phyloP scores from a whole-genome alignment of 495 filamentous ascomycete genomes.

The Cudoniella acicularis region DNA sequence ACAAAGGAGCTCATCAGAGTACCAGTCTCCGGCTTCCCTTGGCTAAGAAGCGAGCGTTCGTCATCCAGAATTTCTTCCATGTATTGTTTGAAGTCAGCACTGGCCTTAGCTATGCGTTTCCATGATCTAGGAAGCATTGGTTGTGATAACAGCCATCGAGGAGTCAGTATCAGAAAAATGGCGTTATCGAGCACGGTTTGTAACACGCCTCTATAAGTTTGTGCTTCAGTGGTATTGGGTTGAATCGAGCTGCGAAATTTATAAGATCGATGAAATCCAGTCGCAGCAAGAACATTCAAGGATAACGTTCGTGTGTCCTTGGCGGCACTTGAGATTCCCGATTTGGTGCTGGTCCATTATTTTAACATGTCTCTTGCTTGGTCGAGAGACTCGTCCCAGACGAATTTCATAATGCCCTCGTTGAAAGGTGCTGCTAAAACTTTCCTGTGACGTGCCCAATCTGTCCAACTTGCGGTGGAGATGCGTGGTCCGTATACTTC shows the following conservation, averaged over 20 bases:
- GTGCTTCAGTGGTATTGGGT: not conserved
- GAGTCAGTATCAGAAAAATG: not conserved
- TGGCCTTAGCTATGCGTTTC: not conserved
- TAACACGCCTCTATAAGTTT: not conserved
- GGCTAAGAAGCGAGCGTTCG: not conserved
- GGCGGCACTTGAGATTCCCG: not conserved
- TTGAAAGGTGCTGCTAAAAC: too few species aligned
- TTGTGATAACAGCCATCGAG: not conserved
- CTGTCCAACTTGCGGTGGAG: not conserved
- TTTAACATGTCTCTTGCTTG: not conserved
- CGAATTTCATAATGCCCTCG: too few species aligned
- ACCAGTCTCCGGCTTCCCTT: not conserved
- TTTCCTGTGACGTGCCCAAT: too few species aligned
- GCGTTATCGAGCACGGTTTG: not conserved
- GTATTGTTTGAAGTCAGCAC: not conserved
- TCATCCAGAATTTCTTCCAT: not conserved
- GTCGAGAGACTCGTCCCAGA: too few species aligned
- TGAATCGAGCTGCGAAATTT: not conserved
- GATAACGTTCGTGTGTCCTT: not conserved
- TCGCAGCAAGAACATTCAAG: not conserved
- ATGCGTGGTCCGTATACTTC: not conserved
- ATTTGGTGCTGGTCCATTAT: not conserved
- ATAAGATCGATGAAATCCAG: not conserved
- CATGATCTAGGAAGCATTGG: not conserved
- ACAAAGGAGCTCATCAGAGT: not conserved